These are phyloP conservation scores for Cladosporium oxysporum DNA, from an alignment of 2,329 filamentous ascomycete genomes.

Conservation along the genomic window DNA sequence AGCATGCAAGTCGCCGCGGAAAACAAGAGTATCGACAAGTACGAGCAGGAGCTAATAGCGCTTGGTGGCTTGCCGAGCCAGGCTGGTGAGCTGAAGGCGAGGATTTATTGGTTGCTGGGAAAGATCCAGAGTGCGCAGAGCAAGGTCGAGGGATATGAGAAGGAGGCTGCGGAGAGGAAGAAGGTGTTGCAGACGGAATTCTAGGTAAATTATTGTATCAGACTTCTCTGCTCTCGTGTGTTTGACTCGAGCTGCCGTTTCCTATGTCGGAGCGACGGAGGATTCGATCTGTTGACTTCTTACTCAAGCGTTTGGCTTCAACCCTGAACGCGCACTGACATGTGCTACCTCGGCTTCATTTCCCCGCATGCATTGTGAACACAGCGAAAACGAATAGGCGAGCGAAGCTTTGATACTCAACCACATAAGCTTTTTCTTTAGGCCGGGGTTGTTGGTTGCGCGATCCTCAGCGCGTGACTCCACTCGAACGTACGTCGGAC, in stretches of 20 bases:
- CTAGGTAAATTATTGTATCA: slow-evolving; percentile 27
- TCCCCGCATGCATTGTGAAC: background rate
- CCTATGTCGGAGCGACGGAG: no score
- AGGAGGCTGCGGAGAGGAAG: slow-evolving; percentile 70
- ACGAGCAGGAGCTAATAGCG: slow-evolving; percentile 72
- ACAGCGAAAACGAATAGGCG: background rate
- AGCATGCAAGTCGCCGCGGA: slow-evolving; percentile 71
- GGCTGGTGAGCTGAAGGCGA: slow-evolving; percentile 65
- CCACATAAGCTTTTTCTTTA: background rate
- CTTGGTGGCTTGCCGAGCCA: slow-evolving; percentile 71
- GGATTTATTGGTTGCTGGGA: slow-evolving; percentile 70
- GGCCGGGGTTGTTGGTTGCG: background rate
- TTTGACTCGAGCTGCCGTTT: background rate
- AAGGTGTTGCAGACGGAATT: slow-evolving; percentile 63
- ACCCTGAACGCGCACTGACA: background rate
- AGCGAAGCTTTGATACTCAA: background rate
- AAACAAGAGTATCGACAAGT: slow-evolving; percentile 72
- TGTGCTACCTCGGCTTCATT: background rate
- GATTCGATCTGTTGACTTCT: background rate
- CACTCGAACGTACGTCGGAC: background rate
- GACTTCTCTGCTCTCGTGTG: background rate
- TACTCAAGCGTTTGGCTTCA: background rate
- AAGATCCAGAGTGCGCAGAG: slow-evolving; percentile 75
- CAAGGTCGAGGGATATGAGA: slow-evolving; percentile 74
- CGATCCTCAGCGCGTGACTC: background rate